phyloP scores from a whole-genome alignment of 805 yeast species.

The Cyberlindnera petersonii region DNA sequence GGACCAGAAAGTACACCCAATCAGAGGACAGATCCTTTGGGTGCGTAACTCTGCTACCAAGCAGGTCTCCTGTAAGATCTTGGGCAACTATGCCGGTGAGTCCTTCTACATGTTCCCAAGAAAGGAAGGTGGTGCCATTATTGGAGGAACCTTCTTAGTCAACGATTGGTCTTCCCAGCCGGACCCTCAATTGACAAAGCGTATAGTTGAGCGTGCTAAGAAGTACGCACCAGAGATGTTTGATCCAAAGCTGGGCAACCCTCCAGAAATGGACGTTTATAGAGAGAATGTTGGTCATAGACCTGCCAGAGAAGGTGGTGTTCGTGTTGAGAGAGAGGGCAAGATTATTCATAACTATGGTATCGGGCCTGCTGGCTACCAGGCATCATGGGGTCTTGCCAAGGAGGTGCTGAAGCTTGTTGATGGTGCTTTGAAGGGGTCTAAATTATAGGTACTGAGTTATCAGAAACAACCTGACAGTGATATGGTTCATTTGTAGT shows the following conservation, averaged over 20 bases:
- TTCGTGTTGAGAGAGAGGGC: slow-evolving; percentile 44
- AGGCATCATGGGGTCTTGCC: slow-evolving; percentile 65
- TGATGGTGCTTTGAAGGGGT: slow-evolving; percentile 26
- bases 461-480: neutral
- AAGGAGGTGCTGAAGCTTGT: slow-evolving; percentile 38
- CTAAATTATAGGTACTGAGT: slow-evolving; percentile 17
- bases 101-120: slow-evolving; percentile 61
- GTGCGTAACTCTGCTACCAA: slow-evolving; percentile 25
- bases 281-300: slow-evolving; percentile 60
- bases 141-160: slow-evolving; percentile 48
- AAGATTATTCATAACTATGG: slow-evolving; percentile 61
- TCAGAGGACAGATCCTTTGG: slow-evolving; percentile 58
- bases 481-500: no score
- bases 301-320: slow-evolving; percentile 62
- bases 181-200: slow-evolving; percentile 42
- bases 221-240: slow-evolving; percentile 29
- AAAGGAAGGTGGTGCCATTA: slow-evolving; percentile 66
- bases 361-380: slow-evolving; percentile 76
- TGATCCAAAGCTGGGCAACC: slow-evolving; percentile 27
- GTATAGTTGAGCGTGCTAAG: slow-evolving; percentile 35
- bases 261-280: slow-evolving; percentile 40
- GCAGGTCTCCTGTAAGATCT: slow-evolving; percentile 31
- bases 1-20: slow-evolving; percentile 43
- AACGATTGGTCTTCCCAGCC: slow-evolving; percentile 32
- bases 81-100: slow-evolving; percentile 38